Evolutionary conservation across 768 basidiomycete species (phyloP), one percentile per base, ranked within the genome.

Genomic region (Nidula microcarpa): DNA sequence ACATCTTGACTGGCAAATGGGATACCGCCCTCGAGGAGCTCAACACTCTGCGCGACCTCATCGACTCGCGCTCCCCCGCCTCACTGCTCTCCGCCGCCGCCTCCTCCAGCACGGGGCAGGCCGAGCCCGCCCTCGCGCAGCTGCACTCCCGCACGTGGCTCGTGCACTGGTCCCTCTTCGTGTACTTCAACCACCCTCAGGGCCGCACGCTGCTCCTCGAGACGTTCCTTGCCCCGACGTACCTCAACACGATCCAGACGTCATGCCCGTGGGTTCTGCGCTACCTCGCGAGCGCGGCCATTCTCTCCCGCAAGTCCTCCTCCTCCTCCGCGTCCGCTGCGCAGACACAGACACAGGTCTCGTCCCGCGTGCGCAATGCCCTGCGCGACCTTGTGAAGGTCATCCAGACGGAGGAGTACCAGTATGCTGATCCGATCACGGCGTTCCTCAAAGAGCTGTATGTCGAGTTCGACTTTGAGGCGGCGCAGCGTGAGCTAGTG

Each of bases 211-310:
- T 92, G 14, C 86, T 98, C 53, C 87, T 99, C 60, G 97, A 98
- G 65, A 93, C 91, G 0, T 99, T 98, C 86, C 87, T 98, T 65
- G 82, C 90, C 16, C 95, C 95, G 1, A 90, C 91, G 0, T 98
- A 98, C 77, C 89, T 99, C 68, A 97, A 98, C 75, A 98, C 97
- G 10, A 95, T 98, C 68, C 97, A 98, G 69, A 97, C 95, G 0
- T 86, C 94, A 4, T 91, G 80, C 51, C 95, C 96, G 0, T 97
- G 95, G 89, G 81, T 98, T 61, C 78, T 98, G 51, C 87, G 97
- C 48, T 98, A 98, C 76, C 85, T 98, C 58, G 86, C 94, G 16
- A 86, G 90, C 18, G 94, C 97, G 4, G 93, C 94, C 37, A 86
- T 99, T 60, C 86, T 98, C 62, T 91, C 92, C 14, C 86, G 93